Conservation (phyloP, 2,329 filamentous ascomycete species). For the Colletotrichum phormii region DNA sequence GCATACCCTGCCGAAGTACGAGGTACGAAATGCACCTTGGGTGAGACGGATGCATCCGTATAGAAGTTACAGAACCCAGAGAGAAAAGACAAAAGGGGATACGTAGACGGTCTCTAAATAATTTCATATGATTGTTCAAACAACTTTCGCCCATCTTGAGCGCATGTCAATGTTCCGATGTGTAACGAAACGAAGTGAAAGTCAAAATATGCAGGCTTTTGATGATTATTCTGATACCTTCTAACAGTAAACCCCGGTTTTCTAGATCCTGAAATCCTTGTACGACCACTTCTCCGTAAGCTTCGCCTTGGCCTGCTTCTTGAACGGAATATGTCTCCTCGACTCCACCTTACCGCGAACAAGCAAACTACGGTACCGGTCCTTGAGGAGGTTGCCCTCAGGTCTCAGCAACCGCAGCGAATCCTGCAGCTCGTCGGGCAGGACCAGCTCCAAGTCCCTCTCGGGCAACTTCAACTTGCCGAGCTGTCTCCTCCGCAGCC, state of each 20-base stretch:
- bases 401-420: conserved; percentile 86
- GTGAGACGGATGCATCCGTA: background rate
- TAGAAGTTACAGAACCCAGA: background rate
- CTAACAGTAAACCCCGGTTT: background rate
- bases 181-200: background rate
- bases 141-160: background rate
- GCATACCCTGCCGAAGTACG: conserved; percentile 25
- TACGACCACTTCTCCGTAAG: conserved; percentile 96
- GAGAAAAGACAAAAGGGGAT: background rate
- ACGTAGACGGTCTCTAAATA: background rate
- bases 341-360: conserved; percentile 91
- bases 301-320: conserved; percentile 84
- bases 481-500: conserved; percentile 77
- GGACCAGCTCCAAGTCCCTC: conserved; percentile 81
- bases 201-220: conserved; percentile 20
- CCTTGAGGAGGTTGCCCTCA: conserved; percentile 94
- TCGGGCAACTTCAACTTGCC: conserved; percentile 81
- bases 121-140: conserved; percentile 5
- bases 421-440: conserved; percentile 86
- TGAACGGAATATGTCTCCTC: conserved; percentile 81
- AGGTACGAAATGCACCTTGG: background rate
- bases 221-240: conserved; percentile 24
- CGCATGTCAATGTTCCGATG: too few species aligned
- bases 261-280: conserved; percentile 80
- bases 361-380: conserved; percentile 89